Evolutionary conservation across 2,329 filamentous ascomycete genomes (phyloP).

Genomic region (Alternaria triticimaculans): DNA sequence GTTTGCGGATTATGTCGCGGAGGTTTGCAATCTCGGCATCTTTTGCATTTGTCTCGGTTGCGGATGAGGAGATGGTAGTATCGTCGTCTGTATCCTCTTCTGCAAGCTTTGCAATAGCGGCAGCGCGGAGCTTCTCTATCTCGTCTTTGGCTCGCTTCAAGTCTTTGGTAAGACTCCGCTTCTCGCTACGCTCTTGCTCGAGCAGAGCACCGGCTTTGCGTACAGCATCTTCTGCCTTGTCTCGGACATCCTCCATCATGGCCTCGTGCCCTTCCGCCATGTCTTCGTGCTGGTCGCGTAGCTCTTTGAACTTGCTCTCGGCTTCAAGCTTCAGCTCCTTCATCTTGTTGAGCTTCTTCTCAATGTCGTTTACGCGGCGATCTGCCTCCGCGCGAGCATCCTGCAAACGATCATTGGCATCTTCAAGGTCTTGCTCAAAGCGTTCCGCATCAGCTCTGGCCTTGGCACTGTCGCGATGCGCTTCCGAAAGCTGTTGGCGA

Average conservation of each 20-base stretch:
- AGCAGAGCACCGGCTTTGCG: constrained; percentile 42
- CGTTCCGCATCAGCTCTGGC: constrained; percentile 34
- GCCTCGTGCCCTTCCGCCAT: constrained; percentile 35
- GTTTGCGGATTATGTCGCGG: constrained; percentile 33
- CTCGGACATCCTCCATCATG: constrained; percentile 36
- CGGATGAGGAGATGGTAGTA: constrained; percentile 11
- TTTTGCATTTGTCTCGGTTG: constrained; percentile 21
- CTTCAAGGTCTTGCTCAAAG: constrained; percentile 33
- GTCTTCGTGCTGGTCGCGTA: constrained; percentile 36
- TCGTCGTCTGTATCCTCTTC: constrained; percentile 25
- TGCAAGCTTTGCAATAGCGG: constrained; percentile 11
- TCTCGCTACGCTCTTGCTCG: constrained; percentile 43
- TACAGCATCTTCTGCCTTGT: constrained; percentile 46
- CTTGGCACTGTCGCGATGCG: constrained; percentile 35
- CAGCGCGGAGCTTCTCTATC: constrained; percentile 26
- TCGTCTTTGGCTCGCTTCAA: constrained; percentile 32
- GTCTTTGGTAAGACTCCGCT: constrained; percentile 35
- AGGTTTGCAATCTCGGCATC: constrained; percentile 38
- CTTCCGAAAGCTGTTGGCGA: constrained; percentile 44
- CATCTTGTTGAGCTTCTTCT: constrained; percentile 38
- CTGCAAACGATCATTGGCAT: constrained; percentile 33
- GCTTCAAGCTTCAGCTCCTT: constrained; percentile 36
- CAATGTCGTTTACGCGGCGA: constrained; percentile 35
- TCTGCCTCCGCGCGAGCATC: constrained; percentile 36
- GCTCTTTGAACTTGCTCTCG: constrained; percentile 33